Base-by-base conservation (phyloP, 108 stramenopile species). In the Epipyxis sp. region DNA sequence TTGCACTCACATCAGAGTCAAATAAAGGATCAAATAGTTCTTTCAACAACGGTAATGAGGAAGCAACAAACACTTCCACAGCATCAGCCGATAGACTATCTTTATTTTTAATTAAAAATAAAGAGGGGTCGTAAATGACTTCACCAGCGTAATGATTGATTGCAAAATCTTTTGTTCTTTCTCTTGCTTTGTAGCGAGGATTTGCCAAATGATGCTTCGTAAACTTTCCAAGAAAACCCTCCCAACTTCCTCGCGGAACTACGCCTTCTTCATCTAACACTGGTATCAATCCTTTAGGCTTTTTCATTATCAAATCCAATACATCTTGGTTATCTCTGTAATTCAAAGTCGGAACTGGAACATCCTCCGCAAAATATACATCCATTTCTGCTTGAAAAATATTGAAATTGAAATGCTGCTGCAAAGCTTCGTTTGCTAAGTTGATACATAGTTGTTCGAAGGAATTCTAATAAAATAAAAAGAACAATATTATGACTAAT, bases 201-300 rank as follows among this genome's bases (percentile, higher is more conserved):
- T 41, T 29, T 68, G 27, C 37, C 44, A 34, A 40, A 40, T 77
- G 54, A 1, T 81, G 57, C 44, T 57, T 59, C 16, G 46, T 6
- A 20, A 77, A 34, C 78, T 84, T 72, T 43, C 40, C 37, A 16
- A 79, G 29, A 42, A 84, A 84, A 0, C 59, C 59, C 35, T 79
- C 42, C 80, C 83, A 83, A 10, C 76, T 50, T 16, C 78, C 80
- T 85, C 87, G 30, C 91, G 93, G 40, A 78, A 87, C 69, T 91
- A 77, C 71, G 88, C 94, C 92, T 77, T 94, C 94, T 81, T 97
- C 96, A 77, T 97, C 94, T 65, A 97, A 86, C 88, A 95, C 89
- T 54, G 93, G 82, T 32, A 97, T 86, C 50, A 97, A 87, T 83
- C 93, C 93, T 59, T 87, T 86, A n/a, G 71, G 92, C 40, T 42